Percentiles rank a stretch among this genome's conserved stretches.
Conservation (phyloP, 331 rosid genomes). For the Arachis monticola region DNA sequence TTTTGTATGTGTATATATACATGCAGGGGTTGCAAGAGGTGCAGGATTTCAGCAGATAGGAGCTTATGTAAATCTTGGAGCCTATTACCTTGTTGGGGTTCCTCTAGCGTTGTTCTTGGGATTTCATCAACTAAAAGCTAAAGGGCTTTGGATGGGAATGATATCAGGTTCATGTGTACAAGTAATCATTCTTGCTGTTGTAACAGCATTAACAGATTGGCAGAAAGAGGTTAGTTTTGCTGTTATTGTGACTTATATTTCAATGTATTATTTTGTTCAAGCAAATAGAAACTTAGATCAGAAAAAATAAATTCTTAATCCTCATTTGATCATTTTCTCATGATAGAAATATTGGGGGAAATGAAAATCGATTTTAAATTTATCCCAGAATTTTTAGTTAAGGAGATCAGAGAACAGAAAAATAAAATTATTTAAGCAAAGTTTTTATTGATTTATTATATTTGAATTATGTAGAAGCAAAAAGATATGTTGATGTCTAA, state of each 20-base stretch:
- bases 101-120: slow-evolving; percentile 52
- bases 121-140: slow-evolving; percentile 44
- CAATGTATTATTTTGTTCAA: too few relatives aligned
- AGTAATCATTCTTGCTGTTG: slow-evolving; percentile 37
- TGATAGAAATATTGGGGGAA: too few relatives aligned
- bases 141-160: slow-evolving; percentile 68
- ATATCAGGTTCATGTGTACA: slow-evolving; percentile 46
- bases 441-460: too few relatives aligned
- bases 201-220: slow-evolving; percentile 57
- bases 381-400: too few relatives aligned
- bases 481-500: too few relatives aligned
- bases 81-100: slow-evolving; percentile 62
- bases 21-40: slow-evolving; percentile 58
- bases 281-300: too few relatives aligned
- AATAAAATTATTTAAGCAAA: too few relatives aligned
- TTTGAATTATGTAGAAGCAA: too few relatives aligned
- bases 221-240: slow-evolving; percentile 49
- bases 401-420: too few relatives aligned
- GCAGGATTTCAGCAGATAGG: slow-evolving; percentile 62
- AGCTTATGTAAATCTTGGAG: slow-evolving; percentile 62
- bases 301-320: too few relatives aligned
- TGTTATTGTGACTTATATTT: background rate
- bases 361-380: too few relatives aligned
- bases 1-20: background rate
- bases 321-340: too few relatives aligned